Percentiles rank a stretch among this genome's conserved stretches.
phyloP scores from a whole-genome alignment of 2,329 filamentous ascomycete species.

The Ampelomyces quisqualis region DNA sequence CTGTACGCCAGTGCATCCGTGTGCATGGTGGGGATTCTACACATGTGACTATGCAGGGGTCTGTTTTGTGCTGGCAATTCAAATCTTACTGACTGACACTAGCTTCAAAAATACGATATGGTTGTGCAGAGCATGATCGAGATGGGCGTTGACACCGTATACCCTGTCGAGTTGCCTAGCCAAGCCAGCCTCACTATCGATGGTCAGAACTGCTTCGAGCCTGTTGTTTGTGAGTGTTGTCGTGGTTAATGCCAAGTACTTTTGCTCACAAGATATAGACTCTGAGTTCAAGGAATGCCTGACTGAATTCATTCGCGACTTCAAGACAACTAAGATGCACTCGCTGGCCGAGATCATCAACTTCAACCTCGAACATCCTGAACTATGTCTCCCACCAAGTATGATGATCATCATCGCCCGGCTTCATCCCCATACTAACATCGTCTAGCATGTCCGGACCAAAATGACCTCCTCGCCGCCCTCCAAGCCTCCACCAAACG shows the following conservation, averaged over 20 bases:
- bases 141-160: conserved; percentile 40
- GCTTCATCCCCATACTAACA: conserved; percentile 2
- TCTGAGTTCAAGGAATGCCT: conserved; percentile 40
- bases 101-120: conserved; percentile 41
- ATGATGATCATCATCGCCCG: conserved; percentile 3
- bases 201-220: conserved; percentile 40
- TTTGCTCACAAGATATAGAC: conserved; percentile 20
- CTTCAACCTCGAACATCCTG: conserved; percentile 41
- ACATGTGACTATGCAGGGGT: conserved; percentile 4
- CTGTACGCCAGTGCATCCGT: conserved; percentile 3
- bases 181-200: conserved; percentile 34
- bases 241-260: not conserved
- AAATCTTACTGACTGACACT: conserved; percentile 15
- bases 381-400: conserved; percentile 38
- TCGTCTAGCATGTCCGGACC: conserved; percentile 31
- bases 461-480: conserved; percentile 41
- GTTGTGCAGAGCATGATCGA: conserved; percentile 40
- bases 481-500: conserved; percentile 26
- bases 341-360: conserved; percentile 43
- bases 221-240: conserved; percentile 37
- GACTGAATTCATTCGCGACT: conserved; percentile 38
- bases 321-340: conserved; percentile 40
- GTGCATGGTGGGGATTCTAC: conserved; percentile 1
- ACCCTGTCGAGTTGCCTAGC: conserved; percentile 36
- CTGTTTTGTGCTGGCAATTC: conserved; percentile 1